phyloP scores from a whole-genome alignment of 176 grass and related monocot species.

The Phoenix dactylifera region DNA sequence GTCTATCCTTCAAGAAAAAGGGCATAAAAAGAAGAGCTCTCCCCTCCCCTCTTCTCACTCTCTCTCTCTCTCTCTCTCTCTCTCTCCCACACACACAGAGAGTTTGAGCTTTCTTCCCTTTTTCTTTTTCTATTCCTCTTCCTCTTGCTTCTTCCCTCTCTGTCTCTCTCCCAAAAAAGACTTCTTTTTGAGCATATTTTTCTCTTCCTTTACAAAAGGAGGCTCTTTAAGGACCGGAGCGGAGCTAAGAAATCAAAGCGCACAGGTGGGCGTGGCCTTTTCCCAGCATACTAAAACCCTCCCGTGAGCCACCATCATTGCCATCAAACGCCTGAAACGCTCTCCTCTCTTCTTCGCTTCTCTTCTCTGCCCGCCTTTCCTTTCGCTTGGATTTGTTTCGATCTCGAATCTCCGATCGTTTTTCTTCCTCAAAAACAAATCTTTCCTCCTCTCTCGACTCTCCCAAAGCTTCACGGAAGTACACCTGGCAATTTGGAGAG shows the following conservation, averaged over 20 bases:
- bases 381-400: too few species aligned
- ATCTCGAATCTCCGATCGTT: too few species aligned
- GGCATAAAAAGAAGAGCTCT: not conserved
- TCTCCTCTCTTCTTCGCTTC: not conserved
- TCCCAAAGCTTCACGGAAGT: too few species aligned
- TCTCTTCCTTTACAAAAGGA: not conserved
- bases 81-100: too few species aligned
- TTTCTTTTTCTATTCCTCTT: too few species aligned
- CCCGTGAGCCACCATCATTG: conserved; percentile 16
- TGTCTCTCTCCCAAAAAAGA: too few species aligned
- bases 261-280: not conserved
- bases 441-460: too few species aligned
- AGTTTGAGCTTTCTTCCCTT: too few species aligned
- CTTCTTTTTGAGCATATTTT: too few species aligned
- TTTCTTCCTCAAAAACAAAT: too few species aligned
- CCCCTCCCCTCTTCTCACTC: not conserved
- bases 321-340: not conserved
- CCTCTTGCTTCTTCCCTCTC: too few species aligned
- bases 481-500: not conserved
- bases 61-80: not conserved
- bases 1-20: conserved; percentile 1
- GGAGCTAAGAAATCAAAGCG: not conserved
- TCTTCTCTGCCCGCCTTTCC: not conserved
- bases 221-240: not conserved
- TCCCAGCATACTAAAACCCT: not conserved